Evolutionary conservation across 768 basidiomycete species (phyloP).

Genomic region (Neoboletus magnificus): DNA sequence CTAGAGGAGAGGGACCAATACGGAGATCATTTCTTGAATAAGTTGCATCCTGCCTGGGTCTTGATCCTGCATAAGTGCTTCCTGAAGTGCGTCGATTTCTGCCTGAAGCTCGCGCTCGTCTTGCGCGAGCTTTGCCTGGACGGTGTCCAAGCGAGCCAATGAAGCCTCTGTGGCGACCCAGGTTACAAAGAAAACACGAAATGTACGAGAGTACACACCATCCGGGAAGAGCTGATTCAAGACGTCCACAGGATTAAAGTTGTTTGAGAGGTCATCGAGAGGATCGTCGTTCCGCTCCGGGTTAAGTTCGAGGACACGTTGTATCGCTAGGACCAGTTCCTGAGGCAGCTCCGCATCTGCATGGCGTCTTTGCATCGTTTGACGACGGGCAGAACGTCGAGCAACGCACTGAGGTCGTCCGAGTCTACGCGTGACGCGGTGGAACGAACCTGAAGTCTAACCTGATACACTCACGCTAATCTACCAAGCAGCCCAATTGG

Average conservation of each 20-base stretch:
- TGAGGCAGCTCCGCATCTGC: slow-evolving; percentile 52
- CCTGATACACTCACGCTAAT: not conserved
- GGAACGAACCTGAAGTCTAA: no score
- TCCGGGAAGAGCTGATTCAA: slow-evolving; percentile 70
- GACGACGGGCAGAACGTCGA: not conserved
- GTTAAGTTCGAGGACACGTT: slow-evolving; percentile 62
- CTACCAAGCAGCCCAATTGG: slow-evolving; percentile 2
- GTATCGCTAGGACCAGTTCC: slow-evolving; percentile 67
- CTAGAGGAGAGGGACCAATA: slow-evolving; percentile 34
- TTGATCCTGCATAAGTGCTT: slow-evolving; percentile 69
- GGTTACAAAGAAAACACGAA: not conserved
- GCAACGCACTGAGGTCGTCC: not conserved
- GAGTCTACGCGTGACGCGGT: not conserved
- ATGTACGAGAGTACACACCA: slow-evolving; percentile 45
- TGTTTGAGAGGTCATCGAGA: slow-evolving; percentile 53
- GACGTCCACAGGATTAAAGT: slow-evolving; percentile 54
- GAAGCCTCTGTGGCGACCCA: slow-evolving; percentile 58
- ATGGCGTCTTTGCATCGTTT: slow-evolving; percentile 20
- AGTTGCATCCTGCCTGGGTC: slow-evolving; percentile 86
- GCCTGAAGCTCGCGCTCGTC: slow-evolving; percentile 66
- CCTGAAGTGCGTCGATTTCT: slow-evolving; percentile 68
- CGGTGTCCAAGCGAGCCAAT: slow-evolving; percentile 63
- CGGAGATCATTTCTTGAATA: slow-evolving; percentile 96
- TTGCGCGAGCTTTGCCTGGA: slow-evolving; percentile 65
- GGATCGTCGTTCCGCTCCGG: slow-evolving; percentile 45